phyloP scores from a whole-genome alignment of 1,284 basidiomycete genomes.

The Entoloma clypeatum region DNA sequence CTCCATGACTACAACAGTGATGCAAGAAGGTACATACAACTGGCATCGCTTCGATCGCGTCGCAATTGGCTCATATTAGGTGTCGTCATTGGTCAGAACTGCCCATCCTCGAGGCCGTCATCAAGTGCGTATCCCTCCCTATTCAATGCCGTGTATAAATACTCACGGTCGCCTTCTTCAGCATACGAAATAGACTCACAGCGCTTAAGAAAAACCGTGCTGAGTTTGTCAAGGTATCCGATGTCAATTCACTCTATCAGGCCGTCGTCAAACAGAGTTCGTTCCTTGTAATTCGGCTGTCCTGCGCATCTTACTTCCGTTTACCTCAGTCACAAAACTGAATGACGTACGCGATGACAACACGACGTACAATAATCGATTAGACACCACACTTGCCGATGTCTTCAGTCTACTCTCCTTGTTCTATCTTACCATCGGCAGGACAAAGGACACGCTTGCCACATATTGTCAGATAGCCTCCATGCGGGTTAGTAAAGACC shows the following conservation, averaged over 20 bases:
- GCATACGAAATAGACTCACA: slow-evolving; percentile 88
- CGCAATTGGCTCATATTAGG: slow-evolving; percentile 8
- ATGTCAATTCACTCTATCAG: slow-evolving; percentile 93
- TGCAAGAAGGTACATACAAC: slow-evolving; percentile 64
- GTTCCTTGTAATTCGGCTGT: slow-evolving; percentile 16
- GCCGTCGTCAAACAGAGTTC: slow-evolving; percentile 92
- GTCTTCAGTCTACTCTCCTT: slow-evolving; percentile 90
- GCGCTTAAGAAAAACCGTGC: slow-evolving; percentile 87
- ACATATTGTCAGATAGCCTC: slow-evolving; percentile 93
- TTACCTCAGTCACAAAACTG: slow-evolving; percentile 76
- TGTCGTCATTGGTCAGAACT: slow-evolving; percentile 55
- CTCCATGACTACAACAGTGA: slow-evolving; percentile 60
- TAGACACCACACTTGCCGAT: slow-evolving; percentile 91
- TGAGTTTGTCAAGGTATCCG: slow-evolving; percentile 87
- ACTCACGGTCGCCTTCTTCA: slow-evolving; percentile 30
- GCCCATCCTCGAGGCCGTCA: slow-evolving; percentile 92
- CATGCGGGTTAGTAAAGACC: slow-evolving; percentile 71
- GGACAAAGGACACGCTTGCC: slow-evolving; percentile 88
- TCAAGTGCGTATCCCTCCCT: slow-evolving; percentile 59
- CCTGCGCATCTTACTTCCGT: slow-evolving; percentile 1
- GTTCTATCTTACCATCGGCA: slow-evolving; percentile 92
- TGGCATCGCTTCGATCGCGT: slow-evolving; percentile 2
- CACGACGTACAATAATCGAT: slow-evolving; percentile 76
- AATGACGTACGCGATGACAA: slow-evolving; percentile 88
- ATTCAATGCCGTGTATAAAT: slow-evolving; percentile 8